Evolutionary conservation across 805 yeast species (phyloP), one percentile per base, ranked within the genome.

Genomic region (Teunomyces aglyptinius): DNA sequence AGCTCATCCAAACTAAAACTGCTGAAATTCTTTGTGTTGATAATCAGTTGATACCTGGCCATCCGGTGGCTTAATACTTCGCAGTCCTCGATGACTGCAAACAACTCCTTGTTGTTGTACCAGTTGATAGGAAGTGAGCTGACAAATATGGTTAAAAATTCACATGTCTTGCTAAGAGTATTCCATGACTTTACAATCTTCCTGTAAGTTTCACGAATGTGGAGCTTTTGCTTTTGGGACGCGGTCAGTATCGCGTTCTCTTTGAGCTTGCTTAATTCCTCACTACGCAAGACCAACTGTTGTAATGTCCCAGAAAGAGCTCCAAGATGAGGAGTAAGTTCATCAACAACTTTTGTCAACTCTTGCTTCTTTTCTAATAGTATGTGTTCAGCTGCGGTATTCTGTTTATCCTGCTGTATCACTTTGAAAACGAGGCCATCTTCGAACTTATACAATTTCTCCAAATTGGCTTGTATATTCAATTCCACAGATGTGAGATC

Each of bases 111-210:
- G 45, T 70, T 70, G 13, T 58, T 54, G 48, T 58, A 65, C 76
- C 76, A 71, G 51, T 70, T 63, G 4, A 62, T 46, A 2, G 75
- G 70, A 24, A 64, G 57, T 41, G 67, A 61, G 26, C 61, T 52
- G 5, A 70, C 55, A n/a, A 70, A 53, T 22, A 58, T 52, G 0
- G 71, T 71, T 16, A 71, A 48, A 20, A 71, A 56, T 12, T 63
- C 67, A 45, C 67, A 53, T 7, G 64, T 28, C 38, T 58, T 53
- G 13, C 34, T 26, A 15, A 57, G 32, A 40, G 53, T 48, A 45
- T 48, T 44, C 66, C 66, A 57, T 46, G 50, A 47, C 29, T 41
- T 47, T 16, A 50, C 46, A 43, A 61, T 45, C 24, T 52, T 45
- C 13, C 26, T 44, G 36, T 35, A 55, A 28, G 27, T 41, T 7